Percentiles rank a stretch among this genome's conserved stretches.
These are phyloP conservation scores for Saksenaea oblongispora DNA, from an alignment of 371 early-diverging fungal species.

Conservation along the genomic window DNA sequence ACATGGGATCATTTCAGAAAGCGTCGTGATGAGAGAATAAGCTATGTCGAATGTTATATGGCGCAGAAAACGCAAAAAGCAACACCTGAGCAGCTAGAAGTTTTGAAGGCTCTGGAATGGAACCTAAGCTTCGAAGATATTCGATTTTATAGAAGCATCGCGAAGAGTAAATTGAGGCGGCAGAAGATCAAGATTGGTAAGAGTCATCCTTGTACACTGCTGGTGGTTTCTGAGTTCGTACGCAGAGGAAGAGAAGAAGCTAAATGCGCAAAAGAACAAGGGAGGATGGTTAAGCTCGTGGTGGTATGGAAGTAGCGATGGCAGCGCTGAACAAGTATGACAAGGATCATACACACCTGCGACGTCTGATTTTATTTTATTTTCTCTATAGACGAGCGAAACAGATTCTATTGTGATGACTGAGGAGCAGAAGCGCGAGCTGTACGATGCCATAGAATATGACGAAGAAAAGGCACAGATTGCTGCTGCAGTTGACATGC, in stretches of 20 bases:
- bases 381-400: constrained; percentile 15
- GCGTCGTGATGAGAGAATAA: constrained; percentile 82
- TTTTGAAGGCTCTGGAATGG: constrained; percentile 73
- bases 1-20: constrained; percentile 85
- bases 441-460: constrained; percentile 95
- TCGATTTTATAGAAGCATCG: constrained; percentile 85
- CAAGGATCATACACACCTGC: neutral
- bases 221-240: constrained; percentile 7
- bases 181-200: constrained; percentile 73
- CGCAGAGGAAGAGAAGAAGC: constrained; percentile 39
- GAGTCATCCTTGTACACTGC: neutral
- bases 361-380: neutral
- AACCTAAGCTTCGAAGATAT: constrained; percentile 88
- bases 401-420: constrained; percentile 51
- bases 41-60: constrained; percentile 81
- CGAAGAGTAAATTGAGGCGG: constrained; percentile 70
- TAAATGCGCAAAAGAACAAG: constrained; percentile 18
- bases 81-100: constrained; percentile 54
- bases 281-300: constrained; percentile 67
- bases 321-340: neutral
- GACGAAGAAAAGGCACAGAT: constrained; percentile 77
- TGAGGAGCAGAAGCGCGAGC: constrained; percentile 81
- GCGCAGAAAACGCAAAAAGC: constrained; percentile 59
- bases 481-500: constrained; percentile 67
- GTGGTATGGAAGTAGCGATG: constrained; percentile 56